These are phyloP conservation scores for Verbascum thapsus DNA, from an alignment of 257 asterid genomes.

Conservation along the genomic window DNA sequence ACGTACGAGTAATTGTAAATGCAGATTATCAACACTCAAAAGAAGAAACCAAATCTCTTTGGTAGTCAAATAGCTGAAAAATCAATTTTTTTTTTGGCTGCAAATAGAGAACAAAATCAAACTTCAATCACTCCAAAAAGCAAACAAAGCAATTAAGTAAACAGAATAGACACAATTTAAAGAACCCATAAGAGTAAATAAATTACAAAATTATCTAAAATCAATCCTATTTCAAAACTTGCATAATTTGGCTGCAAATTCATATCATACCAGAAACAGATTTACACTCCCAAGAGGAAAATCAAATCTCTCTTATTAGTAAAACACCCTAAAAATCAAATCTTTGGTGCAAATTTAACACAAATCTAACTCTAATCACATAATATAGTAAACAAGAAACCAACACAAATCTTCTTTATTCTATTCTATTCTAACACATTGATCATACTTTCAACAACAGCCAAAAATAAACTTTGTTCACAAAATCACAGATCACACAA, in stretches of 20 bases:
- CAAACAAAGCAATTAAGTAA: neutral
- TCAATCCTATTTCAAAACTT: neutral
- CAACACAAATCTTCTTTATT: neutral
- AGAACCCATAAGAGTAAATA: neutral
- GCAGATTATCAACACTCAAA: constrained; percentile 19
- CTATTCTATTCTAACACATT: constrained; percentile 3
- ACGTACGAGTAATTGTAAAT: constrained; percentile 2
- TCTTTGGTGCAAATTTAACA: neutral
- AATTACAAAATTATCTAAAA: neutral
- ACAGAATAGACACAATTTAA: neutral
- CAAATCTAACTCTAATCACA: constrained; percentile 24
- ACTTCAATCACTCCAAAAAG: neutral
- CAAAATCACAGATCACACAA: constrained; percentile 21
- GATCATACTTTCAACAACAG: constrained; percentile 21
- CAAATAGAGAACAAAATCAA: constrained; percentile 17
- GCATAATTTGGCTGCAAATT: constrained; percentile 22
- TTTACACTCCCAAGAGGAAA: constrained; percentile 23
- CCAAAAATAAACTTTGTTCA: neutral
- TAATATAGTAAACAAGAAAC: constrained; percentile 3
- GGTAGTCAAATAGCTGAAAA: constrained; percentile 5
- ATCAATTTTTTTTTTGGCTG: neutral
- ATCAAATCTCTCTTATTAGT: constrained; percentile 17
- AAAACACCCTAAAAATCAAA: constrained; percentile 8
- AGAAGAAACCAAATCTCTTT: constrained; percentile 9
- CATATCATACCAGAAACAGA: constrained; percentile 24